These are phyloP conservation scores for Ophiobolus disseminans DNA, from an alignment of 2,329 filamentous ascomycete species.

Conservation along the genomic window DNA sequence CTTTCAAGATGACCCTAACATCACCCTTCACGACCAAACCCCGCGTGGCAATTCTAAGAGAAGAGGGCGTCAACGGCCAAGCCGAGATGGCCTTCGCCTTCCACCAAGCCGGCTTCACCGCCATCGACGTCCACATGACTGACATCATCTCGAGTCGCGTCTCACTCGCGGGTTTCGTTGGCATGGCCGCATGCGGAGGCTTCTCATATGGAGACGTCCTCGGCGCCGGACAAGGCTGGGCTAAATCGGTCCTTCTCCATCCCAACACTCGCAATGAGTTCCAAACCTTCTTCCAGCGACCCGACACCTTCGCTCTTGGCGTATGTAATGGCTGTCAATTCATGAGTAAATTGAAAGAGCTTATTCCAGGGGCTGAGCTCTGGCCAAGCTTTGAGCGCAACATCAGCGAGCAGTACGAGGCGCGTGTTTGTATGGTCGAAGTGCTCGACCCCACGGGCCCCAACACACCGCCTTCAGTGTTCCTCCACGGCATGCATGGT, in stretches of 20 bases:
- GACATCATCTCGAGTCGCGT: constrained; percentile 81
- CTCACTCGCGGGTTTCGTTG: constrained; percentile 81
- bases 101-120: constrained; percentile 85
- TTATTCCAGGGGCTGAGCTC: constrained; percentile 81
- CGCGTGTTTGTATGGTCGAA: constrained; percentile 82
- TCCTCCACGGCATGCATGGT: constrained; percentile 87
- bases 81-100: constrained; percentile 99
- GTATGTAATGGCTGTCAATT: constrained; percentile 99
- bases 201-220: constrained; percentile 95
- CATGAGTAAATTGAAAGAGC: constrained; percentile 78
- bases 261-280: constrained; percentile 78
- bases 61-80: constrained; percentile 94
- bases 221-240: constrained; percentile 96
- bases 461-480: constrained; percentile 68
- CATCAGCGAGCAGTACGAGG: constrained; percentile 87
- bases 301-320: constrained; percentile 89
- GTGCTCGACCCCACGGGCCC: constrained; percentile 65
- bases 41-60: constrained; percentile 88
- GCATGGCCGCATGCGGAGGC: constrained; percentile 92
- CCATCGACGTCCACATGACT: constrained; percentile 96
- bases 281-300: constrained; percentile 81
- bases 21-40: constrained; percentile 69
- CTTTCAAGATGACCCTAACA: constrained; percentile 69
- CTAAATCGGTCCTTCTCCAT: constrained; percentile 89
- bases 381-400: constrained; percentile 93